Conservation (phyloP, 371 early-diverging fungal genomes). For the Zychaea mexicana region DNA sequence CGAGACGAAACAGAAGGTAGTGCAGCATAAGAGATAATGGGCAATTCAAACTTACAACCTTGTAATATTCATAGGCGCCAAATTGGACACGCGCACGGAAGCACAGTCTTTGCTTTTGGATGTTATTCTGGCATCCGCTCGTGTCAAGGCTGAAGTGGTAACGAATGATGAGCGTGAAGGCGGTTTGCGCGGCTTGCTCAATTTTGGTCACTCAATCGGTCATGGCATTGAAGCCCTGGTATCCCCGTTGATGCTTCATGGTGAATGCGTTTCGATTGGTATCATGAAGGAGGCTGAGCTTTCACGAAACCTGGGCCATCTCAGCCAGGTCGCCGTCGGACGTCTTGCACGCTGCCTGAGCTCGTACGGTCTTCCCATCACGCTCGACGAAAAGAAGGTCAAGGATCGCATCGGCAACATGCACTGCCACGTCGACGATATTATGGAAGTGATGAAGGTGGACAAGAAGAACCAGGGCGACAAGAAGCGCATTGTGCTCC, state of each 20-base stretch:
- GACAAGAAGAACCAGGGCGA: conserved; percentile 97
- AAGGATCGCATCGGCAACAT: conserved; percentile 64
- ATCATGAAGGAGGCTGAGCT: conserved; percentile 96
- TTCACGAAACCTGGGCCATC: conserved; percentile 84
- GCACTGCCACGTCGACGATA: conserved; percentile 74
- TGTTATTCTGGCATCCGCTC: conserved; percentile 86
- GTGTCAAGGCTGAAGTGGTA: conserved; percentile 94
- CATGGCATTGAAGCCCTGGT: conserved; percentile 96
- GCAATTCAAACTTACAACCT: too few species aligned
- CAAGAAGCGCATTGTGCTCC: conserved; percentile 91
- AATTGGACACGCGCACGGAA: conserved; percentile 62
- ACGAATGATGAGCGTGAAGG: conserved; percentile 95
- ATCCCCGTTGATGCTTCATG: conserved; percentile 90
- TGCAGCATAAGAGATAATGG: too few species aligned
- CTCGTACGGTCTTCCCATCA: conserved; percentile 87
- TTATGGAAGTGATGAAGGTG: conserved; percentile 90
- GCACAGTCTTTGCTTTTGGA: conserved; percentile 73
- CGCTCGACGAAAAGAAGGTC: conserved; percentile 79
- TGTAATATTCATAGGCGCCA: conserved; percentile 47
- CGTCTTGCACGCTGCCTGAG: conserved; percentile 86
- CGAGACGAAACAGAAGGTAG: neutral
- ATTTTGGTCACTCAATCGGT: conserved; percentile 97
- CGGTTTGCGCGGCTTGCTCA: conserved; percentile 93
- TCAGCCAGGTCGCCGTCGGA: conserved; percentile 88
- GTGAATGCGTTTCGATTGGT: conserved; percentile 96